A percentile compares a stretch with the other conserved stretches of the same genome.
Evolutionary conservation across 805 yeast species (phyloP).

Genomic region (Cyberlindnera petersonii): DNA sequence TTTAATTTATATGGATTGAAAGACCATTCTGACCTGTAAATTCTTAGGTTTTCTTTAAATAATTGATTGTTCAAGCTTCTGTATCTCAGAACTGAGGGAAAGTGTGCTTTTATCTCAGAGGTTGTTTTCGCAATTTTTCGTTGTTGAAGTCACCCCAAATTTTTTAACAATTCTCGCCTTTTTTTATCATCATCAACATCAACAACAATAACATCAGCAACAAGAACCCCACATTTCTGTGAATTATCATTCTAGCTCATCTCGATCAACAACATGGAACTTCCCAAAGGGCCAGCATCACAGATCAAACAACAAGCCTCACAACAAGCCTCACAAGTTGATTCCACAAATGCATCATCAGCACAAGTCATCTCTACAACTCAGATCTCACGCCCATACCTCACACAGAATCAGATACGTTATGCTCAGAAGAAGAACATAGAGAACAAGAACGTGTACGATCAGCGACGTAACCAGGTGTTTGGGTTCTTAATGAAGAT

Average conservation of each 20-base stretch:
- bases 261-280: background rate
- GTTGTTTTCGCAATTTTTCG: no score
- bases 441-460: slow-evolving; percentile 44
- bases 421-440: slow-evolving; percentile 50
- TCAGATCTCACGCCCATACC: slow-evolving; percentile 57
- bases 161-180: no score
- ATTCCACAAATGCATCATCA: background rate
- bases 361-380: slow-evolving; percentile 23
- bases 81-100: no score
- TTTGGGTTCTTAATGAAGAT: slow-evolving; percentile 52
- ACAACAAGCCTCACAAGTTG: no score
- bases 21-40: background rate
- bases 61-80: background rate
- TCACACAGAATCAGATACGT: slow-evolving; percentile 51
- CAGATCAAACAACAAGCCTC: no score
- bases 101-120: no score
- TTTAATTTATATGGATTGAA: background rate
- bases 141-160: no score
- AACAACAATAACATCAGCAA: no score
- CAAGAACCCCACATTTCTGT: no score
- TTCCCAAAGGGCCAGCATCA: slow-evolving; percentile 1
- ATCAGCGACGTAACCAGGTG: slow-evolving; percentile 49
- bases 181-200: no score
- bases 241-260: no score
- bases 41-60: no score